phyloP scores from a whole-genome alignment of 208 protist species.

The Angomonas deanei region DNA sequence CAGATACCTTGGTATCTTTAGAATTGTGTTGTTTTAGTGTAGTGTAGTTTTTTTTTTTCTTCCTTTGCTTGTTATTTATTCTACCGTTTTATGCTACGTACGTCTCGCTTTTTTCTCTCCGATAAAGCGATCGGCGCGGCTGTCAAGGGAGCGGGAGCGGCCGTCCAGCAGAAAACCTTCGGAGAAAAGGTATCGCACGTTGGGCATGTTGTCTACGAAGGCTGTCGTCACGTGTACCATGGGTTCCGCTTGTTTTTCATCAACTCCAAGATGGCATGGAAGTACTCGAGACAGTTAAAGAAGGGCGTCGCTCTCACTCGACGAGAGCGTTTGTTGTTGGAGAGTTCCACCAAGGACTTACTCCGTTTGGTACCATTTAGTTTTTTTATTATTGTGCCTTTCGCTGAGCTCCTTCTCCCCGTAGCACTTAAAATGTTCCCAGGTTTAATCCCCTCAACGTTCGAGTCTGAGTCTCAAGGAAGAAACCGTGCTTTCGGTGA shows the following conservation, averaged over 20 bases:
- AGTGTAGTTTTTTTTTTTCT: not conserved
- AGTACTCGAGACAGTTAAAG: conserved; percentile 82
- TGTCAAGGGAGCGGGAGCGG: not conserved
- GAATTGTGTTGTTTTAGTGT: too few species aligned
- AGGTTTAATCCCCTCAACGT: conserved; percentile 95
- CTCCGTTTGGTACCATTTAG: conserved; percentile 95
- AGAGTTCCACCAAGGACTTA: conserved; percentile 92
- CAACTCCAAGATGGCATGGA: conserved; percentile 84
- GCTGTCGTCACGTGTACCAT: conserved; percentile 80
- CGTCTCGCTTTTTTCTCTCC: not conserved
- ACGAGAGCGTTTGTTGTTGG: conserved; percentile 85
- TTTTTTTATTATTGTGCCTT: conserved; percentile 96
- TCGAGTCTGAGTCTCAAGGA: conserved; percentile 86
- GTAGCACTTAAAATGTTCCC: conserved; percentile 96
- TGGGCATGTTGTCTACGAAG: conserved; percentile 38
- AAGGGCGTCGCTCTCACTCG: conserved; percentile 79
- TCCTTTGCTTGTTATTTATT: not conserved
- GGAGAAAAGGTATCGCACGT: conserved; percentile 30
- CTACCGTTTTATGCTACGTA: not conserved
- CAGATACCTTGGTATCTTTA: too few species aligned
- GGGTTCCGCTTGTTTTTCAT: conserved; percentile 87
- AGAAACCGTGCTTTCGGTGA: conserved; percentile 72
- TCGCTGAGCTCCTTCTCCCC: conserved; percentile 94
- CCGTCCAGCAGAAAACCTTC: conserved; percentile 9
- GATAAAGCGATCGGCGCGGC: not conserved